Evolutionary conservation across 164 flowering plant genomes (phyloP).

Genomic region (Sextonia rubra): DNA sequence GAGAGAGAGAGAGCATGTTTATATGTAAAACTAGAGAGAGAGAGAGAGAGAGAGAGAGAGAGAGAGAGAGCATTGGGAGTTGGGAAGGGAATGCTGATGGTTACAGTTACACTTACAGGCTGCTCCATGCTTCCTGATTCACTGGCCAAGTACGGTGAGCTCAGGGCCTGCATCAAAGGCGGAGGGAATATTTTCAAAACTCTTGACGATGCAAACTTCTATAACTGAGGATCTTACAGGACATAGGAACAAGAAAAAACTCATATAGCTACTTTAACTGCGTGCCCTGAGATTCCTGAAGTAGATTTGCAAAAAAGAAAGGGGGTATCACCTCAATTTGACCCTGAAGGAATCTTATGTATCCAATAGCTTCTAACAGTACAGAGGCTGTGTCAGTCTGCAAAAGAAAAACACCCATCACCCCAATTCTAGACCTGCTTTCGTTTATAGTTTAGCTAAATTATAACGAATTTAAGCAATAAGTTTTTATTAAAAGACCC

Average conservation of each 20-base stretch:
- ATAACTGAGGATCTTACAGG: conserved; percentile 16
- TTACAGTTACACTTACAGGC: conserved; percentile 39
- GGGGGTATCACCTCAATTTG: conserved; percentile 81
- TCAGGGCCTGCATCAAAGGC: conserved; percentile 55
- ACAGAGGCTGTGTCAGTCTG: conserved; percentile 99
- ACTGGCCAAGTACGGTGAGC: conserved; percentile 65
- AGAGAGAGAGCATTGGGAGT: not conserved
- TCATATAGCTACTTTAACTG: conserved; percentile 28
- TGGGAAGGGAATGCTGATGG: not conserved
- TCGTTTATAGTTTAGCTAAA: not conserved
- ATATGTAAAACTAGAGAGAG: conserved; percentile 5
- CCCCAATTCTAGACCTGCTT: not conserved
- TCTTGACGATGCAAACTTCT: not conserved
- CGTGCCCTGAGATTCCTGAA: conserved; percentile 20
- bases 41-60: conserved; percentile 4
- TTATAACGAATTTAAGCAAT: not conserved
- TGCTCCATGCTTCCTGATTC: conserved; percentile 47
- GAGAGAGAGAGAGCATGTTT: no score
- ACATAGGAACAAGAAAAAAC: not conserved
- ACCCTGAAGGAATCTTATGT: conserved; percentile 89
- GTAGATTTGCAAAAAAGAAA: conserved; percentile 18
- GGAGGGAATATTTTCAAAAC: conserved; percentile 1
- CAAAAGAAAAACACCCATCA: conserved; percentile 31
- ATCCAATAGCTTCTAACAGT: conserved; percentile 91
- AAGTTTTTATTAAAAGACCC: no score